Evolutionary conservation across 2,329 filamentous ascomycete species (phyloP).

Genomic region (Ophiocordyceps camponoti-leonardi): DNA sequence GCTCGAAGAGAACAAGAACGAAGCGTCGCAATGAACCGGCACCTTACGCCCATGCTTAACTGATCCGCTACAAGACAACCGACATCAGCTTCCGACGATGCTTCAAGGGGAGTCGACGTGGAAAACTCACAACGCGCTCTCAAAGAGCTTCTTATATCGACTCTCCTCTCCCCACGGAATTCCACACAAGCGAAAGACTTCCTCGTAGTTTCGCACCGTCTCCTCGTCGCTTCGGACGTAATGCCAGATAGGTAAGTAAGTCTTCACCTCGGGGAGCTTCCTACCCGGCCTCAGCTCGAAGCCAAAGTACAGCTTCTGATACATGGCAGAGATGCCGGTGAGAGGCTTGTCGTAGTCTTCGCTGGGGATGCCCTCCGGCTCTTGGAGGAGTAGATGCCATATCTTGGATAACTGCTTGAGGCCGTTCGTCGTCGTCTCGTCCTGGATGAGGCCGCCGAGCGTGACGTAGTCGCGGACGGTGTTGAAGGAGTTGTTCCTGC

Average conservation of each 20-base stretch:
- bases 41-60: neutral
- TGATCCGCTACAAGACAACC: neutral
- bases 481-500: conserved; percentile 3
- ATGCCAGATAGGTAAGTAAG: conserved; percentile 4
- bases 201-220: conserved; percentile 4
- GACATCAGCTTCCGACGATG: neutral
- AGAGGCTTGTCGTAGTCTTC: conserved; percentile 3
- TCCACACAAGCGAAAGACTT: conserved; percentile 1
- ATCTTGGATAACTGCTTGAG: conserved; percentile 1
- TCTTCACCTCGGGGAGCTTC: conserved; percentile 5
- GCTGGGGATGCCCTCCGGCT: conserved; percentile 2
- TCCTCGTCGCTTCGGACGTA: conserved; percentile 5
- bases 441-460: conserved; percentile 3
- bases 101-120: too few species aligned
- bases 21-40: conserved; percentile 3
- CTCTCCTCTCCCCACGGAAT: conserved; percentile 3
- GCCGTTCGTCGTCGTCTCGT: conserved; percentile 1
- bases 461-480: conserved; percentile 4
- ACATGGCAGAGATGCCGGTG: conserved; percentile 1
- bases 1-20: conserved; percentile 2
- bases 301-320: conserved; percentile 4
- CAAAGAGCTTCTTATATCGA: conserved; percentile 2
- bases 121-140: conserved; percentile 3
- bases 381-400: conserved; percentile 5
- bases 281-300: conserved; percentile 3